Evolutionary conservation across 192 early-diverging fungal genomes (phyloP).

Genomic region (Coemansia nantahalensis): DNA sequence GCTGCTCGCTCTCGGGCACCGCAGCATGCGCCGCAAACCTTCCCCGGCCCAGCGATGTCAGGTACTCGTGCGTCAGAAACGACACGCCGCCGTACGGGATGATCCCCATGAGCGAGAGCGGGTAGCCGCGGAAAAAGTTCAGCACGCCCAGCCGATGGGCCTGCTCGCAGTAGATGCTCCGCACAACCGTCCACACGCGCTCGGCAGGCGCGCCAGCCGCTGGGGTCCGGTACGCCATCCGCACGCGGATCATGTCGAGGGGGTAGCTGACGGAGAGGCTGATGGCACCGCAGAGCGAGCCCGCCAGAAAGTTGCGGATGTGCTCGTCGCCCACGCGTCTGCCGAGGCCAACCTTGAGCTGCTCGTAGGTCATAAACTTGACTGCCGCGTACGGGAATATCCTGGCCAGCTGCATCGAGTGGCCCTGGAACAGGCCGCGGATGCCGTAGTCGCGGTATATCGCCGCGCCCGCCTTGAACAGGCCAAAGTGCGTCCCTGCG

Average conservation of each 20-base stretch:
- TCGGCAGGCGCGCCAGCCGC: constrained; percentile 20
- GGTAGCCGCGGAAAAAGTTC: constrained; percentile 96
- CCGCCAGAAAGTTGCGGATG: constrained; percentile 75
- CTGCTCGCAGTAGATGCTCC: constrained; percentile 77
- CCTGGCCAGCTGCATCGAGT: constrained; percentile 86
- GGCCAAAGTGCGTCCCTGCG: constrained; percentile 60
- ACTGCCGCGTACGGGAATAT: constrained; percentile 98
- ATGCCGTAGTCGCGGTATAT: constrained; percentile 73
- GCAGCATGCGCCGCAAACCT: constrained; percentile 42
- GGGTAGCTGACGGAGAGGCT: constrained; percentile 92
- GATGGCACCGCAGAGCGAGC: constrained; percentile 78
- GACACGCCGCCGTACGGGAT: constrained; percentile 96
- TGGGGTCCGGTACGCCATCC: constrained; percentile 74
- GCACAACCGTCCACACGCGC: constrained; percentile 57
- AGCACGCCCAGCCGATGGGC: constrained; percentile 48
- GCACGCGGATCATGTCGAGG: constrained; percentile 89
- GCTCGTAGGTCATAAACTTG: constrained; percentile 97
- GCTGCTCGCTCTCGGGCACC: neutral
- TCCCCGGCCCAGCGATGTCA: constrained; percentile 62
- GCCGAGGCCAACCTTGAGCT: constrained; percentile 70
- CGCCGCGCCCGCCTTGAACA: constrained; percentile 73
- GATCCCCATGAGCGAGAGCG: constrained; percentile 88
- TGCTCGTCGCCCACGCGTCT: constrained; percentile 62
- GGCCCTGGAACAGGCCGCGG: constrained; percentile 88
- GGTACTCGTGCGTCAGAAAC: constrained; percentile 83